phyloP scores from a whole-genome alignment of 768 basidiomycete species.

The Scleroderma bovista region DNA sequence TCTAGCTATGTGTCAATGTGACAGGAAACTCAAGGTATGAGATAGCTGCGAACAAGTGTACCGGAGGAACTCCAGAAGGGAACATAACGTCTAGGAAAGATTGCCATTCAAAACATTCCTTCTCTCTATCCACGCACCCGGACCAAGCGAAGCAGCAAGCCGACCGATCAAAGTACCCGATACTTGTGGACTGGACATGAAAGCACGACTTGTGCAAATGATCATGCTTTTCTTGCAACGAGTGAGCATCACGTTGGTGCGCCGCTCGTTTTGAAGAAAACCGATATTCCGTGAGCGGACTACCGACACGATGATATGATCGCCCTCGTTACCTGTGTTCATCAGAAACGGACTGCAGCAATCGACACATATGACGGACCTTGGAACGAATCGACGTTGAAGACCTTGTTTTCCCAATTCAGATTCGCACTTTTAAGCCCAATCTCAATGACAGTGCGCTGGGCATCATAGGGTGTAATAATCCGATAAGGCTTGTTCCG shows the following conservation, averaged over 20 bases:
- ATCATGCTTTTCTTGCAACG: conserved; percentile 72
- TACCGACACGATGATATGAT: conserved; percentile 65
- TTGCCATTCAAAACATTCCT: not conserved
- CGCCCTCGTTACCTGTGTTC: conserved; percentile 68
- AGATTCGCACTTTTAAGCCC: conserved; percentile 43
- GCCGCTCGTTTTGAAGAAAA: conserved; percentile 55
- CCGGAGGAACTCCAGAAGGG: too few species aligned
- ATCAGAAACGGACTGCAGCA: not conserved
- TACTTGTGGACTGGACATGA: conserved; percentile 15
- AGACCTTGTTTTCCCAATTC: conserved; percentile 58
- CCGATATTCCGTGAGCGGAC: conserved; percentile 56
- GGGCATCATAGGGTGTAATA: conserved; percentile 77
- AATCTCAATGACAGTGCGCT: conserved; percentile 53
- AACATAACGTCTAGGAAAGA: too few species aligned
- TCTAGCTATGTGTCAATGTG: too few species aligned
- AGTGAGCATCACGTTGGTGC: conserved; percentile 84
- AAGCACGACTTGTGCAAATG: conserved; percentile 48
- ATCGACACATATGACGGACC: conserved; percentile 36
- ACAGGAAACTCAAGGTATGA: too few species aligned
- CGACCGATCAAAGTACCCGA: conserved; percentile 22
- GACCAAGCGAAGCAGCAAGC: conserved; percentile 11
- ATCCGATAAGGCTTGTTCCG: conserved; percentile 48
- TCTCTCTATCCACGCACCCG: conserved; percentile 10
- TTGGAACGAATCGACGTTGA: conserved; percentile 79
- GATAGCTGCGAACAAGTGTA: too few species aligned